phyloP scores from a whole-genome alignment of 1,284 basidiomycete genomes.

The Prillingera fragicola region DNA sequence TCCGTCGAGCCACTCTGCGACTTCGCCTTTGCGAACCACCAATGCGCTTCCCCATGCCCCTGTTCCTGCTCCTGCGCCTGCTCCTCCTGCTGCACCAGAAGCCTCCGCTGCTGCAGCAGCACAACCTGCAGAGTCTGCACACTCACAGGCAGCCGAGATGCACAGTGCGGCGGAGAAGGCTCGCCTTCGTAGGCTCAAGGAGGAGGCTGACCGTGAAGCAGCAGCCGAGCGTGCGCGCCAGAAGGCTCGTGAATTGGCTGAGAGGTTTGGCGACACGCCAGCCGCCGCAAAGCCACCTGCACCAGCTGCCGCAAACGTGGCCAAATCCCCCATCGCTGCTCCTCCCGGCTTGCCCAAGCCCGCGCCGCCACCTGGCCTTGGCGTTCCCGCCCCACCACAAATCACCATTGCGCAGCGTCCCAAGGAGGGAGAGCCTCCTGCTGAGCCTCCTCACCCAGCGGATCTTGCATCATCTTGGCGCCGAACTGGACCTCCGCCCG shows the following conservation, averaged over 20 bases:
- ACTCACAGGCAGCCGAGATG: constrained; percentile 70
- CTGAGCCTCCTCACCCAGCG: not conserved
- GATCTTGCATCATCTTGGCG: constrained; percentile 11
- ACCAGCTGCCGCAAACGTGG: not conserved
- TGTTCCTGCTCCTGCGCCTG: not conserved
- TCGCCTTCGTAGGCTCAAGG: constrained; percentile 61
- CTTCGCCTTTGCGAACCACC: too few relatives aligned
- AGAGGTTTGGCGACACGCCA: constrained; percentile 54
- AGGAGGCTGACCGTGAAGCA: constrained; percentile 77
- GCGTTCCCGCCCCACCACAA: constrained; percentile 2
- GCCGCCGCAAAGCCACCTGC: constrained; percentile 6
- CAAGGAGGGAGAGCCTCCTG: not conserved
- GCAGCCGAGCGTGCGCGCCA: constrained; percentile 74
- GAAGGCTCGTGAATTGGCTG: constrained; percentile 82
- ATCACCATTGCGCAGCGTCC: constrained; percentile 12
- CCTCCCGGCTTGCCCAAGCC: constrained; percentile 2
- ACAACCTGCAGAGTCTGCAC: constrained; percentile 4
- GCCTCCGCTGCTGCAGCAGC: constrained; percentile 1
- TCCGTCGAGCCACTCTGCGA: too few relatives aligned
- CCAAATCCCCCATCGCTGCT: not conserved
- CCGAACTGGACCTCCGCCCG: constrained; percentile 1
- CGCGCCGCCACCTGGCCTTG: constrained; percentile 11
- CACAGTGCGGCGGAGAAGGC: constrained; percentile 83
- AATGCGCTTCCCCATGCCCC: not conserved
- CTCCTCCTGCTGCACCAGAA: constrained; percentile 32